These are phyloP conservation scores for Aquanectria penicillioides DNA, from an alignment of 2,329 filamentous ascomycete species.

Conservation along the genomic window DNA sequence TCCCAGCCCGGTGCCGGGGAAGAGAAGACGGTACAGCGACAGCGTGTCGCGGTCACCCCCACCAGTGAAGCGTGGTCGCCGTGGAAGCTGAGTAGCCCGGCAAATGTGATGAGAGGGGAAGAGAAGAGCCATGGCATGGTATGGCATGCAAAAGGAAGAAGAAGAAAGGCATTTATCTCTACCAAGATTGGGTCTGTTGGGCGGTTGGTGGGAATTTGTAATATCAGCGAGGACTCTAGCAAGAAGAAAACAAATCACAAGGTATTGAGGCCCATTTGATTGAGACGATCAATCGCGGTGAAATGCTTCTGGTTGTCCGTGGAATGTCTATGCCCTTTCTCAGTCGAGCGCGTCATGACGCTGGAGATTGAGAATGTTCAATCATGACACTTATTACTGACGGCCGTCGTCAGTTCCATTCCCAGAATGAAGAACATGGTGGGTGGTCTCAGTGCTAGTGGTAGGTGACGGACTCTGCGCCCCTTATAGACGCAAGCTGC, in stretches of 20 bases:
- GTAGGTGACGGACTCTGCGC: neutral
- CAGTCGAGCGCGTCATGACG: no score
- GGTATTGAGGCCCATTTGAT: conserved; percentile 25
- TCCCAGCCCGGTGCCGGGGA: conserved; percentile 40
- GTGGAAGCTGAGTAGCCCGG: conserved; percentile 38
- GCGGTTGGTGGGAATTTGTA: conserved; percentile 28
- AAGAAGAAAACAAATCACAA: conserved; percentile 35
- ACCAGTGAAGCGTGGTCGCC: conserved; percentile 45
- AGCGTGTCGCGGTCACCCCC: conserved; percentile 46
- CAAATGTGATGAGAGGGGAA: neutral
- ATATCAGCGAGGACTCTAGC: conserved; percentile 32
- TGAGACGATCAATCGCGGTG: no score
- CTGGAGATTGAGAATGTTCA: no score
- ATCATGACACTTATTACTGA: no score
- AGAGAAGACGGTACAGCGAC: conserved; percentile 46
- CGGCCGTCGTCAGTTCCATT: no score
- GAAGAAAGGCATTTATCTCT: conserved; percentile 17
- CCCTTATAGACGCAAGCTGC: neutral
- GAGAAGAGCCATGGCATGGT: conserved; percentile 17
- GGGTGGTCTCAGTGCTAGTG: no score
- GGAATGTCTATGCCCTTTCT: neutral
- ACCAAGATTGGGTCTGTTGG: conserved; percentile 29
- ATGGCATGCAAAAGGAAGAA: conserved; percentile 8
- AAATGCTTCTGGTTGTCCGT: conserved; percentile 1
- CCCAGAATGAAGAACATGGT: no score